Base-by-base conservation (phyloP, 768 basidiomycete genomes). In the Xanthoconium stramineum region DNA sequence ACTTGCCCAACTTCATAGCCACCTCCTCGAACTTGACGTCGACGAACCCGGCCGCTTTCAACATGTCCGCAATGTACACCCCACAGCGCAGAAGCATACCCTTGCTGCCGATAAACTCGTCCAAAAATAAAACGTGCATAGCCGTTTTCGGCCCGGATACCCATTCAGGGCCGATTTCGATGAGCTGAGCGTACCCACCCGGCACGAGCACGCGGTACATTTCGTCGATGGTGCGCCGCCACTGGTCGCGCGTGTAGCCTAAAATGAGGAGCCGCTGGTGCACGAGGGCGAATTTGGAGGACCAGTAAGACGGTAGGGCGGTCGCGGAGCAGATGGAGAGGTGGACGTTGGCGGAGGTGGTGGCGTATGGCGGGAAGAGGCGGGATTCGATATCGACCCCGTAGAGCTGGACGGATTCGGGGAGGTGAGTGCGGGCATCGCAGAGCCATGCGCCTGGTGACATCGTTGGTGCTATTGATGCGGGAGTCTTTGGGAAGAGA, bases 141-240 rank as follows among this genome's bases (percentile, higher is more conserved):
- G 61, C 55, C 4, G 64, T 63, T 19, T 59, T 59, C 1, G 50
- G 33, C 5, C 66, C 63, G 1, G 61, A 61, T 0, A 33, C 8
- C 58, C 54, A 65, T 19, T 61, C 58, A 36, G 63, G 56, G 2
- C 61, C 61, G n/a, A 36, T 46, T 46, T 75, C 73, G 32, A 68
- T 54, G n/a, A 74, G 57, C 40, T 75, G 74, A 3, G 61, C 62
- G 30, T 65, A 72, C 5, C 73, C 74, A 3, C 73, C 72, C 0
- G 72, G 73, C 2, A 14, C 54, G 36, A 75, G 65, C 1, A 72
- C 70, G 6, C 73, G 63, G 45, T 61, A 65, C 9, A 73, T 67
- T 35, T 72, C 74, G 4, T 50, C 28, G 14, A 73, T 53, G 6
- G 44, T 61, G 0, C 50, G 33, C 6, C 28, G 48, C 74, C 74